Percentiles rank a stretch among this genome's conserved stretches.
These are phyloP conservation scores for Paramarasmius palmivorus DNA, from an alignment of 1,284 basidiomycete species.

Conservation along the genomic window DNA sequence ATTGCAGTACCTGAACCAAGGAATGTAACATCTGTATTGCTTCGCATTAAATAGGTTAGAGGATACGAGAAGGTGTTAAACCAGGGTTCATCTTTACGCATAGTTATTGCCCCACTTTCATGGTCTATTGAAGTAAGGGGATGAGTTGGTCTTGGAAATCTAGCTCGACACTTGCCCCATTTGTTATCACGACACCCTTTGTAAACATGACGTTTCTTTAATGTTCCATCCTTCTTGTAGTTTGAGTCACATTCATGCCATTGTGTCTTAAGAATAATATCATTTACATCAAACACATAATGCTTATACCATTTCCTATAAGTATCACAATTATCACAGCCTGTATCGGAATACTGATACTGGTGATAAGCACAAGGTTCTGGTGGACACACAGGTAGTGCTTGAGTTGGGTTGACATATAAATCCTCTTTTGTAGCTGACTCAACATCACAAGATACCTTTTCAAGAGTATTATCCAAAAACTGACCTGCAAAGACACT, in stretches of 20 bases:
- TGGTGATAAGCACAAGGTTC: not conserved
- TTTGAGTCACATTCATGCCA: too few relatives aligned
- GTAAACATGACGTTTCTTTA: too few relatives aligned
- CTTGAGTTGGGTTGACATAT: slow-evolving; percentile 12
- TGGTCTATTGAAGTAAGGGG: slow-evolving; percentile 21
- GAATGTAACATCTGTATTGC: too few relatives aligned
- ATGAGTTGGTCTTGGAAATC: slow-evolving; percentile 25
- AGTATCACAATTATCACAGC: not conserved
- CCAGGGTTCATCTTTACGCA: slow-evolving; percentile 33
- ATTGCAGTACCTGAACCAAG: too few relatives aligned
- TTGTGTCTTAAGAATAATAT: too few relatives aligned
- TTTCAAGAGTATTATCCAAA: slow-evolving; percentile 6
- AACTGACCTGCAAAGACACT: too few relatives aligned
- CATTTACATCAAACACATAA: slow-evolving; percentile 12
- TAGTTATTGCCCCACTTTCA: slow-evolving; percentile 26
- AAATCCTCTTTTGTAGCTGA: not conserved
- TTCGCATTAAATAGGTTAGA: too few relatives aligned
- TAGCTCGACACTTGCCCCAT: slow-evolving; percentile 24
- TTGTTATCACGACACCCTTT: too few relatives aligned
- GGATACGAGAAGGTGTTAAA: slow-evolving; percentile 31
- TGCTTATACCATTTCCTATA: slow-evolving; percentile 6
- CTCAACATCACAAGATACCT: not conserved
- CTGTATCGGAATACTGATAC: not conserved
- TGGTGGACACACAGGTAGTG: slow-evolving; percentile 14
- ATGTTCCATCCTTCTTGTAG: too few relatives aligned